Evolutionary conservation across 805 yeast species (phyloP), one percentile per base, ranked within the genome.

Genomic region (Nakazawaea ambrosiae): DNA sequence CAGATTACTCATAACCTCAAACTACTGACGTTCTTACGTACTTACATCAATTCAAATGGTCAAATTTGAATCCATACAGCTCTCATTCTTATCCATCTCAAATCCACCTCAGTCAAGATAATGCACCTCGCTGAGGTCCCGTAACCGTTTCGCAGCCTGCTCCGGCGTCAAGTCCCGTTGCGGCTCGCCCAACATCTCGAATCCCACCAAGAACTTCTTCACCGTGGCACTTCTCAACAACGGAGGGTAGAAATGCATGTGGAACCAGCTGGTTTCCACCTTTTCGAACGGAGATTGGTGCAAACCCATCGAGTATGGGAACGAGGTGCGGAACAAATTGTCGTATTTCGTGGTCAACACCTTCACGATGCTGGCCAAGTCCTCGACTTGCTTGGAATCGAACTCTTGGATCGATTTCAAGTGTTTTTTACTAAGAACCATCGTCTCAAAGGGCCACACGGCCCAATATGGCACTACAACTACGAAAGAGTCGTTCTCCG

Each of bases 381-480:
- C 85, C 4, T 28, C 15, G 39, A 64, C 66, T 44, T 81, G 74
- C 41, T 58, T 54, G 4, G 58, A 63, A 20, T 57, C 58, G 46
- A 79, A 69, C 20, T 70, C 69, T 28, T 57, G 60, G 11, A 79
- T 53, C 10, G 77, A 70, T 18, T 68, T 56, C 36, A 77, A 58
- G 41, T 77, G 78, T 11, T 61, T 55, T 49, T 75, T 75, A n/a
- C 85, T 53, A 5, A 81, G 57, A 24, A 81, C 60, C 59, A 81
- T 58, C 5, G 85, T 75, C 57, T 81, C 88, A 53, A 80, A 81
- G 12, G 90, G 90, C 89, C 89, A 81, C 25, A 76, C 66, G 5
- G 88, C 89, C 90, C 90, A 81, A 53, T 75, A 81, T 38, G 89
- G 89, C 15, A 81, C 87, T 9, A 81, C 75, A 4, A 71, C 83